phyloP scores from a whole-genome alignment of 257 asterid genomes.

The Ilex asprella region DNA sequence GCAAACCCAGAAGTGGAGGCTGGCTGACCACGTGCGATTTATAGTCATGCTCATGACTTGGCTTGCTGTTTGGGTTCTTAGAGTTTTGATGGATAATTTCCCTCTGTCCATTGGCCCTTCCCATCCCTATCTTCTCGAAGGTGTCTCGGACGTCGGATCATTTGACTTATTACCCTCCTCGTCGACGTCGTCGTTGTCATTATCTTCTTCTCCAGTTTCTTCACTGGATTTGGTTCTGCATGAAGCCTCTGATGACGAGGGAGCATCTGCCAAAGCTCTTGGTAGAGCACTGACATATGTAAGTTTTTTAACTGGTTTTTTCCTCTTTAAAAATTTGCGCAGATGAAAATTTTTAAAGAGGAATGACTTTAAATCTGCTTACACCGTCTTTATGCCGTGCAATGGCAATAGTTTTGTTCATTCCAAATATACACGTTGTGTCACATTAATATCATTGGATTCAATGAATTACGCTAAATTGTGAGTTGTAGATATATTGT shows the following conservation, averaged over 20 bases:
- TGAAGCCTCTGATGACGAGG: conserved; percentile 9
- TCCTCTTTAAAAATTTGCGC: too few relatives aligned
- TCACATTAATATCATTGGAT: not conserved
- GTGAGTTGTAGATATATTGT: not conserved
- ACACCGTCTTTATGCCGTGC: too few relatives aligned
- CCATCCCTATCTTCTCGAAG: conserved; percentile 1
- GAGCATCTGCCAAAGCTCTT: conserved; percentile 20
- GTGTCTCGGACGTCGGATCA: not conserved
- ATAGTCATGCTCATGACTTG: conserved; percentile 26
- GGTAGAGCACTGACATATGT: conserved; percentile 28
- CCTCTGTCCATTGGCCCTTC: conserved; percentile 8
- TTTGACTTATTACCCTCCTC: not conserved
- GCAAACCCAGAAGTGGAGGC: conserved; percentile 17
- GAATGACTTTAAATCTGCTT: too few relatives aligned
- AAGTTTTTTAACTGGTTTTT: conserved; percentile 4
- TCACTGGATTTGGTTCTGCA: conserved; percentile 11
- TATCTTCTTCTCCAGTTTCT: not conserved
- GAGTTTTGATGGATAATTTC: conserved; percentile 25
- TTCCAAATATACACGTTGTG: too few relatives aligned
- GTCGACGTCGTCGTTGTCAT: not conserved
- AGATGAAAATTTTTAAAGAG: too few relatives aligned
- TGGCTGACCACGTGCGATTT: conserved; percentile 22
- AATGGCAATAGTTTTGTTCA: too few relatives aligned
- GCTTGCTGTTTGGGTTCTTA: conserved; percentile 25
- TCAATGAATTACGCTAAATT: not conserved